Evolutionary conservation across 2,329 filamentous ascomycete genomes (phyloP).

Genomic region (Trichoderma sp.): DNA sequence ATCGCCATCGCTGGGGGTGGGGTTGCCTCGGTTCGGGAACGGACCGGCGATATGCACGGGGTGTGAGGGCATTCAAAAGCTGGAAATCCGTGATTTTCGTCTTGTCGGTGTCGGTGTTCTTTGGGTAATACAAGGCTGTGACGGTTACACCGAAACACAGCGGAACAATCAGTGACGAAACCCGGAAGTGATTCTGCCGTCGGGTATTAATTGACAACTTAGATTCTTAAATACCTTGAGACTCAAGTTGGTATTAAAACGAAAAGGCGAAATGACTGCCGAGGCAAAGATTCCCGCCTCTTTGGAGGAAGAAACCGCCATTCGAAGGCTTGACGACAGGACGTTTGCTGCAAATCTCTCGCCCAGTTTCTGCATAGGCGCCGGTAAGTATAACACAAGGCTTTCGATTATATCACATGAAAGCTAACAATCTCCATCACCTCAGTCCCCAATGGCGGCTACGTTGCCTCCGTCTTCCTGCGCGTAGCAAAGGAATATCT

Average conservation of each 20-base stretch:
- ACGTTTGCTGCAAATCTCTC: slow-evolving; percentile 13
- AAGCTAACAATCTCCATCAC: background rate
- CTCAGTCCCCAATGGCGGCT: slow-evolving; percentile 47
- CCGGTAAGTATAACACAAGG: background rate
- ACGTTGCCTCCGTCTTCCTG: slow-evolving; percentile 42
- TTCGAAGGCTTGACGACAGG: slow-evolving; percentile 14
- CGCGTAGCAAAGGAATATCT: slow-evolving; percentile 37
- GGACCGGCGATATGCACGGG: background rate
- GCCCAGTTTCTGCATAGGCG: slow-evolving; percentile 17
- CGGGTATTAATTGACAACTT: background rate
- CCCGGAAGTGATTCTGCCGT: background rate
- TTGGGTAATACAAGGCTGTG: background rate
- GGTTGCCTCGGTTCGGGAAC: slow-evolving; percentile 8
- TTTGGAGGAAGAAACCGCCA: background rate
- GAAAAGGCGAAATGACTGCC: background rate
- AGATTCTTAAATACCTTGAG: background rate
- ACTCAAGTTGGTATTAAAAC: background rate
- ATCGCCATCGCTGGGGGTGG: background rate
- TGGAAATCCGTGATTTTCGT: background rate
- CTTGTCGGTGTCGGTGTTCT: background rate
- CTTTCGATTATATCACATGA: background rate
- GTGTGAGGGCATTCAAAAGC: background rate
- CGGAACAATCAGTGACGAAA: background rate
- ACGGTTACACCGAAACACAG: background rate
- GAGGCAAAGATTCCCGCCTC: slow-evolving; percentile 12